Evolutionary conservation across 2,329 filamentous ascomycete genomes (phyloP), one percentile per base, ranked within the genome.

Genomic region (Botrytis tulipae): DNA sequence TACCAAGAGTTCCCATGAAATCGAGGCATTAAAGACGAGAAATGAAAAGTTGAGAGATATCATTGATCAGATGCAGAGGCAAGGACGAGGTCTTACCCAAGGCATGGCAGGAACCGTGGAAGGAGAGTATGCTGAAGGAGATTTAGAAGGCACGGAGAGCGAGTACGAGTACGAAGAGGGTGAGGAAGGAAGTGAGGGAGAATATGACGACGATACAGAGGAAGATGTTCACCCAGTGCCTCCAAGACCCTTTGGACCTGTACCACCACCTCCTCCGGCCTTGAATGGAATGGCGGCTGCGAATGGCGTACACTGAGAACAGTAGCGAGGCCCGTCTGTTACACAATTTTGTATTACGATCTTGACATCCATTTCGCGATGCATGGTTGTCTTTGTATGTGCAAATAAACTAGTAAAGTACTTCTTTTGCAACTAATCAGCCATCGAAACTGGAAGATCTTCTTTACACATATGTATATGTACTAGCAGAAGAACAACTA

Each of bases 61-160:
- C 79, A 97, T 97, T 83, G 93, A 96, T 76, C 93, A 94, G 79
- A 97, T 98, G 94, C 95, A 98, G 83, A 93, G 93, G 77, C 95
- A 98, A 80, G 95, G 95, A 25, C 91, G 95, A 74, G 94, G 94
- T 72, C 88, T 90, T 71, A 87, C 89, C 6, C 88, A 92, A 74
- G 90, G 89, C 73, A 86, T 89, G 84, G 87, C 85, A 73, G 87
- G 85, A 76, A 88, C 88, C 76, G 85, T 88, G 76, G 90, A 89
- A 81, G 87, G 78, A 82, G 86, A 88, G 70, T 90, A 91, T 77
- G 87, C 88, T 44, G 87, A 87, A 77, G 84, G 84, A 61, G 84
- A 85, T 69, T 78, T 82, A 72, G 87, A 88, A 68, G 87, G 85
- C 40, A 87, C 87, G 63, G 89, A 90, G 76, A 90, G 87, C 79